Base-by-base conservation (phyloP, 805 yeast species). In the Ogataea parapolymorpha region DNA sequence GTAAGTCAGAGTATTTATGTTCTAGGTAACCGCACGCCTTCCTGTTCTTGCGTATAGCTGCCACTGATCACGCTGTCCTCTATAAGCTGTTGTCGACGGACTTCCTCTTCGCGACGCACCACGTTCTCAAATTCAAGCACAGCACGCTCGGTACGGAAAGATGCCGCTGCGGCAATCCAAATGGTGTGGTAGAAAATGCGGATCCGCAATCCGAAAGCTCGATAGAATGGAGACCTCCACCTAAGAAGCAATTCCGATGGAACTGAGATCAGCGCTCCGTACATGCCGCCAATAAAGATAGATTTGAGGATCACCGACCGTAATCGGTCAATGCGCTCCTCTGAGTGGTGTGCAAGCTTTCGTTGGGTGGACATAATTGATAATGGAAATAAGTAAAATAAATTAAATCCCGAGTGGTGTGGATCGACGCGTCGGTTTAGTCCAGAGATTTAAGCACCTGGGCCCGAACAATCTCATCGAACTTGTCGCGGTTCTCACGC, bases 401-500 rank as follows among this genome's bases (percentile, higher is more conserved):
- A 26, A 7, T 7, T 3, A 20, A 20, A 20, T 20, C 5, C 9
- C 13, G 32, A 59, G 23, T 12, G 6, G 23, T n/a, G n/a, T 23
- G n/a, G 9, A 15, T 25, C 37, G 42, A 32, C 42, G 42, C 37
- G 42, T 39, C 42, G 42, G 82, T 39, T 20, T 87, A 66, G 1
- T 95, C 95, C 42, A 91, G 68, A 8, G 88, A 75, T 57, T 76
- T 77, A 35, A 79, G 67, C 6, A 90, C 91, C 50, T 85, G 86
- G 10, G 57, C 56, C 46, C 79, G 74, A 5, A 93, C 93, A 36
- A 74, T 75, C 42, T 66, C 63, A 51, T 82, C 76, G 59, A 79
- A 93, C 50, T 75, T 82, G 3, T 67, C 75, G 43, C 90, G 73
- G 61, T 87, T 71, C 51, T 87, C 95, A 62, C 99, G 75, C 95